Percentiles rank a stretch among this genome's conserved stretches.
Evolutionary conservation across 495 filamentous ascomycete species (phyloP).

Genomic region (Aspergillus biplanus): DNA sequence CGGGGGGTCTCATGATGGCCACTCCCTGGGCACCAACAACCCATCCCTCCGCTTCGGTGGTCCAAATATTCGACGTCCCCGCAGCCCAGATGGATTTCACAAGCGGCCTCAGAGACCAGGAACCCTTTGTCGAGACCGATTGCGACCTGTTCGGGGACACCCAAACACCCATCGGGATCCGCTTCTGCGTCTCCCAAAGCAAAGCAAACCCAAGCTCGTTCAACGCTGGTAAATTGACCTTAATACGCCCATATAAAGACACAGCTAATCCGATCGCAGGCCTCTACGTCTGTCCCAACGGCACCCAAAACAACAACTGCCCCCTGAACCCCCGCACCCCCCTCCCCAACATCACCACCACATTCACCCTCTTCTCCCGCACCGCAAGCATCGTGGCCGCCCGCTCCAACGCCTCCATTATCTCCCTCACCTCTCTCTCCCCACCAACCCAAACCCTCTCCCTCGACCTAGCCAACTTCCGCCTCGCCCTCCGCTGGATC

Average conservation of each 20-base stretch:
- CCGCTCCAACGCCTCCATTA: not conserved
- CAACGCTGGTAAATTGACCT: not conserved
- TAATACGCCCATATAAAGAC: too few species aligned
- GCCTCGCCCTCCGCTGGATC: conserved; percentile 4
- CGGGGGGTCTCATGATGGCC: not conserved
- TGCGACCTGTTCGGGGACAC: not conserved
- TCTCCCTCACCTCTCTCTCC: not conserved
- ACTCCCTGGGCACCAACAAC: not conserved
- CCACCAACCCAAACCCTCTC: not conserved
- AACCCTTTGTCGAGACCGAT: not conserved
- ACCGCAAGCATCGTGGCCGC: not conserved
- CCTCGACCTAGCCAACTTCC: not conserved
- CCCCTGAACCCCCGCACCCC: too few species aligned
- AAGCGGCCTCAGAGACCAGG: not conserved
- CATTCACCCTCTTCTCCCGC: not conserved
- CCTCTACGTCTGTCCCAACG: not conserved
- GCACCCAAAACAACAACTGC: not conserved
- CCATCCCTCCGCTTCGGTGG: not conserved
- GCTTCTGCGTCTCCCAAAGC: not conserved
- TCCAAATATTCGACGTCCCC: not conserved
- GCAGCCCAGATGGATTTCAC: not conserved
- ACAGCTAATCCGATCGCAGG: not conserved
- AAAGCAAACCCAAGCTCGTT: not conserved
- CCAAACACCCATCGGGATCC: not conserved
- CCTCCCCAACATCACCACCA: conserved; percentile 1